A percentile compares a stretch with the other conserved stretches of the same genome.
Evolutionary conservation across 2,329 filamentous ascomycete genomes (phyloP).

Genomic region (Cryphonectria nitschkei): DNA sequence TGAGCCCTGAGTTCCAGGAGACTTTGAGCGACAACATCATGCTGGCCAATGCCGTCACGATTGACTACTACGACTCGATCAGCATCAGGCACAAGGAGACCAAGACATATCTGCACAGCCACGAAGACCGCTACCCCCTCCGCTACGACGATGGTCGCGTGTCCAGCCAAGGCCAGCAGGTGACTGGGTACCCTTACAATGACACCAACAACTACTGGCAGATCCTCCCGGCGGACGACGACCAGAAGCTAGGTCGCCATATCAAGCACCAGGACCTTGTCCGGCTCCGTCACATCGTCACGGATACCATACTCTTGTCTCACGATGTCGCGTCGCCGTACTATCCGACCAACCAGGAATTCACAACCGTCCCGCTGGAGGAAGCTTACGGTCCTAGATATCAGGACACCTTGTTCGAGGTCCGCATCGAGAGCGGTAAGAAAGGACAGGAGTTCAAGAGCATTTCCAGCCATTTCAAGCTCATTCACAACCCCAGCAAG

Average conservation of each 20-base stretch:
- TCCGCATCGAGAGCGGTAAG: slow-evolving; percentile 88
- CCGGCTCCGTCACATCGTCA: slow-evolving; percentile 83
- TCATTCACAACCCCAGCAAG: slow-evolving; percentile 91
- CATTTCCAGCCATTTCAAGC: slow-evolving; percentile 90
- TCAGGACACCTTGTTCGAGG: slow-evolving; percentile 92
- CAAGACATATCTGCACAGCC: slow-evolving; percentile 93
- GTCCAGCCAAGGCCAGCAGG: slow-evolving; percentile 96
- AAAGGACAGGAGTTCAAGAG: slow-evolving; percentile 82
- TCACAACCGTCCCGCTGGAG: slow-evolving; percentile 78
- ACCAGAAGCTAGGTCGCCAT: slow-evolving; percentile 60
- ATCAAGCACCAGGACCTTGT: slow-evolving; percentile 86
- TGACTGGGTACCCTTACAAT: slow-evolving; percentile 96
- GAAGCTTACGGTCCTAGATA: slow-evolving; percentile 73
- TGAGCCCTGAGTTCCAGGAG: slow-evolving; percentile 98
- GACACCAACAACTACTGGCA: slow-evolving; percentile 99
- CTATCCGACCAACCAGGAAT: slow-evolving; percentile 97
- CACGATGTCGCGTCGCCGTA: slow-evolving; percentile 97
- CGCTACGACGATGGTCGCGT: slow-evolving; percentile 97
- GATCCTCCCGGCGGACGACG: slow-evolving; percentile 72
- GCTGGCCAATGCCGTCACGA: slow-evolving; percentile 81
- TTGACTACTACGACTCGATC: slow-evolving; percentile 89
- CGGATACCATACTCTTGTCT: slow-evolving; percentile 83
- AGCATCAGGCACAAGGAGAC: slow-evolving; percentile 96
- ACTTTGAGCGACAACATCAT: slow-evolving; percentile 94
- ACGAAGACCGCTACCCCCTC: slow-evolving; percentile 84